Evolutionary conservation across 2,329 filamentous ascomycete species (phyloP).

Genomic region (Claviceps purpurea): DNA sequence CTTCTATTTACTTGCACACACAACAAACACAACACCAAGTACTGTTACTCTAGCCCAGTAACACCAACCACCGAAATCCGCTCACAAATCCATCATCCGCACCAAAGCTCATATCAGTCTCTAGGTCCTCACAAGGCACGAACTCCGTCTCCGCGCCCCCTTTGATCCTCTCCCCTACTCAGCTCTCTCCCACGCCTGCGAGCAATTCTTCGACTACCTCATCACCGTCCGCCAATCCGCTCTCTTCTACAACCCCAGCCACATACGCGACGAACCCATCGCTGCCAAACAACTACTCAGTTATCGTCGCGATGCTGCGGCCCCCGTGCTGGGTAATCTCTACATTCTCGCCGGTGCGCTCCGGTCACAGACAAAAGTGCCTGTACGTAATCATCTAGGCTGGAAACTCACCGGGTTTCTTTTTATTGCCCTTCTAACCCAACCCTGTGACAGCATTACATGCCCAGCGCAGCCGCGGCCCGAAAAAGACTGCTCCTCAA

Average conservation of each 20-base stretch:
- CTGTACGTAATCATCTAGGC: constrained; percentile 19
- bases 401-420: no score
- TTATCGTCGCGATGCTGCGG: constrained; percentile 42
- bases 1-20: background rate
- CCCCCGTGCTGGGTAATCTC: constrained; percentile 42
- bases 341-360: constrained; percentile 45
- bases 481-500: constrained; percentile 37
- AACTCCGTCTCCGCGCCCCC: constrained; percentile 42
- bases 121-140: constrained; percentile 40
- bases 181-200: constrained; percentile 40
- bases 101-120: background rate
- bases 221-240: constrained; percentile 44
- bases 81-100: background rate
- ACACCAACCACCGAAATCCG: background rate
- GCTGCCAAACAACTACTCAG: constrained; percentile 34
- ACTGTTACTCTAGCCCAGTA: background rate
- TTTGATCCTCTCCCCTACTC: constrained; percentile 44
- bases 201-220: constrained; percentile 46
- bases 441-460: constrained; percentile 27
- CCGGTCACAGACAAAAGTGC: constrained; percentile 34
- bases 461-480: constrained; percentile 41
- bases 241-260: constrained; percentile 41
- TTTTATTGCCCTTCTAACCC: background rate
- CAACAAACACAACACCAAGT: background rate
- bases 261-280: constrained; percentile 35